Evolutionary conservation across 257 asterid species (phyloP).

Genomic region (Solanum medicagineum): DNA sequence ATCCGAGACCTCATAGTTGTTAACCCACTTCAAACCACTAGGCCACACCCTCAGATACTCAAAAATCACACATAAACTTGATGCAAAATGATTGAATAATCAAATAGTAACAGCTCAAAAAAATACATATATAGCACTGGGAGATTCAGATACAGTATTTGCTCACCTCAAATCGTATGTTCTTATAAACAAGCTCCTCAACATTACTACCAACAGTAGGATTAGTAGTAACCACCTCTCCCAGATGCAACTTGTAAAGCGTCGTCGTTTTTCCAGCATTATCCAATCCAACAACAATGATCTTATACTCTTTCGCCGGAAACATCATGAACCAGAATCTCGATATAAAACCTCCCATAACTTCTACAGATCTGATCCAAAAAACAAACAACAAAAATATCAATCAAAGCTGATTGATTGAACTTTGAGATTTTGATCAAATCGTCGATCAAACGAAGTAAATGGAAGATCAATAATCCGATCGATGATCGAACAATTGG

Average conservation of each 20-base stretch:
- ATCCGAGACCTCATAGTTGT: background rate
- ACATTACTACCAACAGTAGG: constrained; percentile 99
- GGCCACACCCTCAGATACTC: background rate
- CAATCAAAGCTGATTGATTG: background rate
- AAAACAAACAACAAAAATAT: background rate
- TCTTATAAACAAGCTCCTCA: constrained; percentile 90
- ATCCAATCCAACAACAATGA: constrained; percentile 92
- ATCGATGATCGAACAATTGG: background rate
- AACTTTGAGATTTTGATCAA: background rate
- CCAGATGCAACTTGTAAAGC: constrained; percentile 83
- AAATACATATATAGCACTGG: background rate
- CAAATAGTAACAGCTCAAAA: background rate
- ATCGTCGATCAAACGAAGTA: background rate
- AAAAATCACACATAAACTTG: background rate
- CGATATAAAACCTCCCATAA: constrained; percentile 71
- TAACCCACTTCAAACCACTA: background rate
- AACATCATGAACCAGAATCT: constrained; percentile 91
- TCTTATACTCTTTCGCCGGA: constrained; percentile 96
- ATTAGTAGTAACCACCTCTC: constrained; percentile 92
- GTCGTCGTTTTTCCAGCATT: constrained; percentile 99
- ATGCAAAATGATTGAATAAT: background rate
- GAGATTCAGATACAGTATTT: background rate
- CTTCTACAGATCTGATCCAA: background rate
- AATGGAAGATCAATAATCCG: background rate
- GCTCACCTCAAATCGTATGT: constrained; percentile 87